Evolutionary conservation across 2,329 filamentous ascomycete genomes (phyloP).

Genomic region (Hymenoscyphus repandus): DNA sequence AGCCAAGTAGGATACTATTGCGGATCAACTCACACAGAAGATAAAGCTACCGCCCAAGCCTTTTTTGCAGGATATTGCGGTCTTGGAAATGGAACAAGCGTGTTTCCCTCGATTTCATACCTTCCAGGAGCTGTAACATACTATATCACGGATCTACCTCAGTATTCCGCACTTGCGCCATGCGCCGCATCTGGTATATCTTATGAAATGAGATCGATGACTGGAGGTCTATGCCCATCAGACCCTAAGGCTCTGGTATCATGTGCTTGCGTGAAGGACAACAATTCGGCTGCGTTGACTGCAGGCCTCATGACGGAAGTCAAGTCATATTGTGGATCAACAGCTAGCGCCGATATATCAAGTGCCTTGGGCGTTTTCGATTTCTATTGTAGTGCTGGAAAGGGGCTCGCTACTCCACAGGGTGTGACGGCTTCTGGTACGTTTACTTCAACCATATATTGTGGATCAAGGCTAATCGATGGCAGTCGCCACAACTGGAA

Average conservation of each 20-base stretch:
- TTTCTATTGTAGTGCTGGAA: constrained; percentile 16
- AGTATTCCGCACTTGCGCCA: constrained; percentile 38
- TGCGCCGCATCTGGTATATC: constrained; percentile 11
- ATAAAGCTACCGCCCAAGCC: constrained; percentile 43
- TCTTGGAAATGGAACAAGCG: constrained; percentile 44
- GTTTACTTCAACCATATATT: not conserved
- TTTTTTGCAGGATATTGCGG: constrained; percentile 49
- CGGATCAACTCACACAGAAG: constrained; percentile 39
- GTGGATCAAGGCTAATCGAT: not conserved
- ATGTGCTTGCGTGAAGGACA: constrained; percentile 16
- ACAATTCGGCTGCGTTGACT: constrained; percentile 8
- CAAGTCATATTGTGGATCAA: constrained; percentile 8
- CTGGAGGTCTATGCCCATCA: constrained; percentile 4
- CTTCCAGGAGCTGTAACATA: constrained; percentile 52
- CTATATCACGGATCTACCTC: constrained; percentile 46
- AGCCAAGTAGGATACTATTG: constrained; percentile 40
- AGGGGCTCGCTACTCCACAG: constrained; percentile 11
- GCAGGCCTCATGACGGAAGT: constrained; percentile 6
- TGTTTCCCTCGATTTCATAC: constrained; percentile 40
- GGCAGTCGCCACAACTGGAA: not conserved
- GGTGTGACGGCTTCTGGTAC: constrained; percentile 12
- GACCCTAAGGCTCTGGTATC: constrained; percentile 11
- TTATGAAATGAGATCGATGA: constrained; percentile 4
- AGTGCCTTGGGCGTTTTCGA: constrained; percentile 13
- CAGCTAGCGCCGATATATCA: constrained; percentile 11